Conservation (phyloP, 2,329 filamentous ascomycete species). For the Ophiostoma australiae region DNA sequence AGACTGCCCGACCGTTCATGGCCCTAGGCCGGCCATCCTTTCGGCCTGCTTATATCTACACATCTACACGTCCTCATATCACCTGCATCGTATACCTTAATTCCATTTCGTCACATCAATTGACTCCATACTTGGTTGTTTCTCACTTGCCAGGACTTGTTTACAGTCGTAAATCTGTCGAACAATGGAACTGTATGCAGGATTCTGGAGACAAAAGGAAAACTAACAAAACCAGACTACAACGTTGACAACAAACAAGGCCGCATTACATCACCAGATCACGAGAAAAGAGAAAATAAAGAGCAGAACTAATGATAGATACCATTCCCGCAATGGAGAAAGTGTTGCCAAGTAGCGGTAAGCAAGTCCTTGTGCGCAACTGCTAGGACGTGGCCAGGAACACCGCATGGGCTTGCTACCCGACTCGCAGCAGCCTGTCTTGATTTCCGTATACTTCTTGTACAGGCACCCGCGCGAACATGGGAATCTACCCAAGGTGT, state of each 20-base stretch:
- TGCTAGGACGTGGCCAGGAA: neutral
- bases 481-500: neutral
- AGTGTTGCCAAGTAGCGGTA: neutral
- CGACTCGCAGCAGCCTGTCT: neutral
- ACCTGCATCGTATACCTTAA: neutral
- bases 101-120: neutral
- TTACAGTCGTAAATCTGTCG: neutral
- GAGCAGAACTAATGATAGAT: neutral
- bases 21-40: neutral
- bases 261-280: conserved; percentile 9
- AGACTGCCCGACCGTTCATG: neutral
- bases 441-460: neutral
- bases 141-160: neutral
- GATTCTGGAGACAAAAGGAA: conserved; percentile 10
- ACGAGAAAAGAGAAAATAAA: neutral
- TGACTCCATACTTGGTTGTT: neutral
- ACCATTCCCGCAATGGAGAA: neutral
- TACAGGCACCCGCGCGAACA: neutral
- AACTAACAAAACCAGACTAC: conserved; percentile 1
- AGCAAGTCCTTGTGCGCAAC: neutral
- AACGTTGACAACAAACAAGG: conserved; percentile 7
- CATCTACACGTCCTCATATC: neutral
- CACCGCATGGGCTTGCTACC: neutral
- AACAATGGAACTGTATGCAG: conserved; percentile 6
- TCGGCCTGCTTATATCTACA: conserved; percentile 2